Base-by-base conservation (phyloP, 2,329 filamentous ascomycete species). In the Diaporthe destruens region DNA sequence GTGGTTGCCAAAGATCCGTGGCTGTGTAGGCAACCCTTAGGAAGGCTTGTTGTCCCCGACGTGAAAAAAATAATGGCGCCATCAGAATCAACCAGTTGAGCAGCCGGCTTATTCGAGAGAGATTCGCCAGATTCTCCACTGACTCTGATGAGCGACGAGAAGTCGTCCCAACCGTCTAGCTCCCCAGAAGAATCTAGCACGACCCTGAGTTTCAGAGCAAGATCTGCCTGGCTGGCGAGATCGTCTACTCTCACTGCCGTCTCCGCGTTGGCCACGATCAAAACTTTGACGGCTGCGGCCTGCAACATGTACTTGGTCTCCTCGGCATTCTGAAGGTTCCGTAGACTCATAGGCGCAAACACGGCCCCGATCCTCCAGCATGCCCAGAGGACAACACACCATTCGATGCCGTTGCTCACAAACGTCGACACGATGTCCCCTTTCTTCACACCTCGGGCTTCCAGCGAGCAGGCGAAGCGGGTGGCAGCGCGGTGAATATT, bases 311-410 rank as follows among this genome's bases (percentile, higher is more conserved):
- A 63, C 16, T 32, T 49, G 57, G 18, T 20, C 25, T 63, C 57
- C 7, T 44, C 29, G 36, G 57, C 14, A 23, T 63, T 63, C 3
- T 44, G 9, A 23, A 63, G 42, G 18, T 47, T 47, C 29, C 57
- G 57, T 16, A 49, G 11, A 11, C 57, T 49, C 42, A 63, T n/a
- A 0, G 57, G 57, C 9, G 57, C 18, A 63, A 63, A 63, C 9
- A 63, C 18, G 32, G 57, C 57, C 25, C 57, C 57, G 18, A 63
- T 63, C 57, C 42, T 63, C 57, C 57, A 63, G 42, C 57, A 63
- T 5, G 57, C 57, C 57, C 57, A 63, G 18, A 34, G 8, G 18
- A 49, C 39, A n/a, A 49, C n/a, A 16, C 25, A 34, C 39, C 57
- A 63, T 34, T 63, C 57, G 57, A 63, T 63, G 25, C 57, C 57